Base-by-base conservation (phyloP, 2,329 filamentous ascomycete species). In the Fusarium illudens region DNA sequence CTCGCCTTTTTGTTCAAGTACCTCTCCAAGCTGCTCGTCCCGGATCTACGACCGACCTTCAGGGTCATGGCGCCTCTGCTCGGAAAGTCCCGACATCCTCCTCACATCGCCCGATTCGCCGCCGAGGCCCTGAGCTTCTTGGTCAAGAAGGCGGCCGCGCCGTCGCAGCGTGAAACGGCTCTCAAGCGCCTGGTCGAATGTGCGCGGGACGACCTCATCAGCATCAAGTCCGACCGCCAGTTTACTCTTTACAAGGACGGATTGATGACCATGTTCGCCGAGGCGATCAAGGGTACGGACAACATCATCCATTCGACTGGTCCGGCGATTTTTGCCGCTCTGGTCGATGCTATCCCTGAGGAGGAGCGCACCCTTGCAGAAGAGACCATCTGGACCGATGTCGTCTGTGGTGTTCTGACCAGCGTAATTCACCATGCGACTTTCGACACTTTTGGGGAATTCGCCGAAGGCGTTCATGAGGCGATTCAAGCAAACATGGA, bases 1-100 rank as follows among this genome's bases (percentile, higher is more conserved):
- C 84, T 99, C 58, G 94, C 96, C 46, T 99, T 96, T 84, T 84
- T 98, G 37, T 97, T 99, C 87, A 99, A 99, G 77, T 98, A 98
- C 75, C 87, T 99, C 6, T 96, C 94, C 3, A 90, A 93, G 67
- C 86, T 98, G 1, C 81, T 99, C 20, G 92, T 96, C 0, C 91
- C 93, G 4, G 92, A 99, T 75, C 81, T 99, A 66, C 86, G 92
- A 65, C 93, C 95, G 48, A 90, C 96, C 2, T 94, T 93, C 76
- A 87, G 93, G 74, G 88, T 96, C 54, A 89, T 99, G 82, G 87
- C 92, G 1, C 91, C 94, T 4, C 85, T 98, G 54, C 86, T 99
- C 29, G 96, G 95, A 67, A 94, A 92, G 78, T 85, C 90, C 60
- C 88, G 88, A 59, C 93, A 95, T 68, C 96, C 95, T 68, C 87